A percentile compares a stretch with the other conserved stretches of the same genome.
phyloP scores from a whole-genome alignment of 208 protist genomes.

The Acanthamoeba castellanii region DNA sequence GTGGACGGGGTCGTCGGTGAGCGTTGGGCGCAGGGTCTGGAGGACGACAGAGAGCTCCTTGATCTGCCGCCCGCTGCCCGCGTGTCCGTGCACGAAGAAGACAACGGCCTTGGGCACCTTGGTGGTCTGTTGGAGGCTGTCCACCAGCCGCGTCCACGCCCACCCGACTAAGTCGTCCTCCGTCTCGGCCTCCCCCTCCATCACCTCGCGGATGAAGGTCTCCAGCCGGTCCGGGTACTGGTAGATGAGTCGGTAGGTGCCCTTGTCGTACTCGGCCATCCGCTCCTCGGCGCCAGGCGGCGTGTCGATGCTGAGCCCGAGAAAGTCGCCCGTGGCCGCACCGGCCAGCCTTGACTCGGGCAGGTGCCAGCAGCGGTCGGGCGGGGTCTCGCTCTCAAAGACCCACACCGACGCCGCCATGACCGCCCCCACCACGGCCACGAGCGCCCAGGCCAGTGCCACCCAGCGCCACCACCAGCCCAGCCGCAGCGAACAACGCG shows the following conservation, averaged over 20 bases:
- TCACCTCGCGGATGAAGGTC: background rate
- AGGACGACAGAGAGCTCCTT: background rate
- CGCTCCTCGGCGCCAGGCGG: background rate
- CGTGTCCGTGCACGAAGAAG: constrained; percentile 46
- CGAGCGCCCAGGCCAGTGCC: background rate
- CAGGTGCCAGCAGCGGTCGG: constrained; percentile 5
- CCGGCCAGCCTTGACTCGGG: background rate
- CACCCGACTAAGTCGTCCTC: background rate
- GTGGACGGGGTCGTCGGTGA: background rate
- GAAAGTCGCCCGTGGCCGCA: background rate
- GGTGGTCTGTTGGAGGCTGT: background rate
- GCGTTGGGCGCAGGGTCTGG: background rate
- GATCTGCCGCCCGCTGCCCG: background rate
- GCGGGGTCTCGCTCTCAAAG: background rate
- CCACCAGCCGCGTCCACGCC: background rate
- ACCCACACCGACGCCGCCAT: background rate
- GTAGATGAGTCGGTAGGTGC: background rate
- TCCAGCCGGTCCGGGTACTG: background rate
- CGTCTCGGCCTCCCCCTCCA: background rate
- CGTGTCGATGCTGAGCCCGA: background rate
- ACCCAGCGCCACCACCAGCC: background rate
- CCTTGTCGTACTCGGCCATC: background rate
- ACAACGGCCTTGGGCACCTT: background rate
- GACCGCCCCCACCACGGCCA: background rate
- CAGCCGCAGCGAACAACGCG: background rate